Evolutionary conservation across 331 rosid genomes (phyloP).

Genomic region (Stylosanthes scabra): DNA sequence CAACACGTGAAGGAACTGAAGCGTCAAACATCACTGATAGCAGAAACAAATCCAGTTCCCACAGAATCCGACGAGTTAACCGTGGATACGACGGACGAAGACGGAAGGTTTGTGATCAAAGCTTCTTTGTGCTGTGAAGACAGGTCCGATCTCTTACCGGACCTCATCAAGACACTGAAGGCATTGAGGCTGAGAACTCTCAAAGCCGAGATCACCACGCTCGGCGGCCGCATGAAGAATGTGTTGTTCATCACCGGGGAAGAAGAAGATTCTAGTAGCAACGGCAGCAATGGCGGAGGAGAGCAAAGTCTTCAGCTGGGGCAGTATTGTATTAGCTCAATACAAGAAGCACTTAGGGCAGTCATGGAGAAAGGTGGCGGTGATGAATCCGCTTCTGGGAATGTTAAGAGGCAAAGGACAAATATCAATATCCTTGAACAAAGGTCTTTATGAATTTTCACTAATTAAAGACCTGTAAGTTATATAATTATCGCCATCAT

Average conservation of each 20-base stretch:
- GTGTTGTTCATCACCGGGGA: slow-evolving; percentile 78
- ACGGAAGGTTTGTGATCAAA: slow-evolving; percentile 72
- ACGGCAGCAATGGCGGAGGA: background rate
- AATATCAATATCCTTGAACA: slow-evolving; percentile 65
- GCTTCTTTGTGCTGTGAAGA: slow-evolving; percentile 94
- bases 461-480: slow-evolving; percentile 9
- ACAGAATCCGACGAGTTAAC: slow-evolving; percentile 76
- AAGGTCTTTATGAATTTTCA: slow-evolving; percentile 51
- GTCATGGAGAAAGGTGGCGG: slow-evolving; percentile 78
- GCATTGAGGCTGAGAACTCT: slow-evolving; percentile 69
- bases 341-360: slow-evolving; percentile 81
- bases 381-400: slow-evolving; percentile 69
- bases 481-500: background rate
- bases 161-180: slow-evolving; percentile 79
- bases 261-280: slow-evolving; percentile 50
- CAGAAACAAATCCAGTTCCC: slow-evolving; percentile 82
- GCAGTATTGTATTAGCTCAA: slow-evolving; percentile 65
- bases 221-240: slow-evolving; percentile 82
- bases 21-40: slow-evolving; percentile 76
- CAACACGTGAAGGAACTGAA: slow-evolving; percentile 92
- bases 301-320: slow-evolving; percentile 44
- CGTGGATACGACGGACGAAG: slow-evolving; percentile 71
- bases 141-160: slow-evolving; percentile 81
- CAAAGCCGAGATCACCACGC: slow-evolving; percentile 88
- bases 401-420: slow-evolving; percentile 84